A percentile compares a stretch with the other conserved stretches of the same genome.
Conservation (phyloP, 2,329 filamentous ascomycete species). For the Fusarium longipes region DNA sequence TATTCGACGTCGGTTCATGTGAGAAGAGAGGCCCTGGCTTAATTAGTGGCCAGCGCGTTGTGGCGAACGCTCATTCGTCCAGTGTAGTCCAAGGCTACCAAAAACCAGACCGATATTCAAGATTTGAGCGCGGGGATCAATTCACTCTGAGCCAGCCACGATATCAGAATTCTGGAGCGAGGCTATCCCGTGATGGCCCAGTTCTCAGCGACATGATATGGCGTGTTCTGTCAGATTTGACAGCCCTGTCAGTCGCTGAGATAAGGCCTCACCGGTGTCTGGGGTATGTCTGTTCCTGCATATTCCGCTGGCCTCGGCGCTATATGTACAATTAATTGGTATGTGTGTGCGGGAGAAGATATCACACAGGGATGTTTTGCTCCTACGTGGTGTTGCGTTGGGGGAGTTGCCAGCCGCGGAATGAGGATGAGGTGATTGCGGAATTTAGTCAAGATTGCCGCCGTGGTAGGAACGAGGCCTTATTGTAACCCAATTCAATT, state of each 20-base stretch:
- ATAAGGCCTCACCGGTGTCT: slow-evolving; percentile 34
- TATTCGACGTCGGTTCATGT: slow-evolving; percentile 16
- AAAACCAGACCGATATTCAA: slow-evolving; percentile 12
- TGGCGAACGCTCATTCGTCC: slow-evolving; percentile 44
- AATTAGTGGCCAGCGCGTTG: slow-evolving; percentile 42
- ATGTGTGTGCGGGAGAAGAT: not conserved
- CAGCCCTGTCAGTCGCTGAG: not conserved
- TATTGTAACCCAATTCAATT: slow-evolving; percentile 9
- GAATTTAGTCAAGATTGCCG: slow-evolving; percentile 2
- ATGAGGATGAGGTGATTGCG: slow-evolving; percentile 7
- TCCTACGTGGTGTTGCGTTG: slow-evolving; percentile 20
- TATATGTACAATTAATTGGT: not conserved
- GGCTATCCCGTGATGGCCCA: slow-evolving; percentile 35
- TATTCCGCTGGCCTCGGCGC: slow-evolving; percentile 20
- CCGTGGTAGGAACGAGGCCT: slow-evolving; percentile 10
- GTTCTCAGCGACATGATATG: slow-evolving; percentile 2
- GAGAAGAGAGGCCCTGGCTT: slow-evolving; percentile 10
- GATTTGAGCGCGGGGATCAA: slow-evolving; percentile 19
- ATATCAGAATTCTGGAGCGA: slow-evolving; percentile 5
- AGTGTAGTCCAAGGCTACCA: slow-evolving; percentile 21
- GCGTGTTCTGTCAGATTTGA: slow-evolving; percentile 1
- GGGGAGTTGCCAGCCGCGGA: not conserved
- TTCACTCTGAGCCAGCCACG: slow-evolving; percentile 34
- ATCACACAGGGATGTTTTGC: slow-evolving; percentile 21
- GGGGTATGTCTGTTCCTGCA: slow-evolving; percentile 8